Evolutionary conservation across 768 basidiomycete genomes (phyloP).

Genomic region (Chalciporus chontae): DNA sequence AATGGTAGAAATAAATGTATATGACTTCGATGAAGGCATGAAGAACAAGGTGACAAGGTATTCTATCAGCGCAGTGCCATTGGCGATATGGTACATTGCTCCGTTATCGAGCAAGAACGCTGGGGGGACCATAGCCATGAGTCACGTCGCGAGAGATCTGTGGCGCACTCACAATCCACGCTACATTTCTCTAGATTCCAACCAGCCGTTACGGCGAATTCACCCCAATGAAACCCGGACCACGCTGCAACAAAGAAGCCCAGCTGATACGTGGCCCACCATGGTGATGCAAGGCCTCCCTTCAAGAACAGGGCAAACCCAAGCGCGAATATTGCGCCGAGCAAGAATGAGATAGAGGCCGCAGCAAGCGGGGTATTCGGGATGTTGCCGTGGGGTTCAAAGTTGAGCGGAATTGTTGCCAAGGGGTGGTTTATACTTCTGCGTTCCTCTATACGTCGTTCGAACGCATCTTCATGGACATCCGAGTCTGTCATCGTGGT

Average conservation of each 20-base stretch:
- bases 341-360: conserved; percentile 76
- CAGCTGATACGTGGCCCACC: conserved; percentile 73
- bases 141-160: neutral
- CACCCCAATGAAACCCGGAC: conserved; percentile 89
- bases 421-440: conserved; percentile 39
- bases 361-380: conserved; percentile 89
- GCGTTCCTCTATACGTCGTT: conserved; percentile 44
- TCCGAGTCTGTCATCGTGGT: conserved; percentile 28
- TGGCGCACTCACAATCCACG: conserved; percentile 74
- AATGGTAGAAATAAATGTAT: conserved; percentile 52
- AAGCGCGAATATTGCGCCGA: conserved; percentile 68
- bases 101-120: conserved; percentile 96
- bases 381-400: conserved; percentile 48
- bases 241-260: conserved; percentile 82
- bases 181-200: conserved; percentile 93
- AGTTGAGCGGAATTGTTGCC: conserved; percentile 48
- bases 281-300: conserved; percentile 43
- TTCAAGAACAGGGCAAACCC: conserved; percentile 49
- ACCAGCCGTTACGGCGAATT: conserved; percentile 93
- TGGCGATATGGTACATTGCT: conserved; percentile 77
- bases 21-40: conserved; percentile 58
- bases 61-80: conserved; percentile 73
- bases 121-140: conserved; percentile 30
- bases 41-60: conserved; percentile 71
- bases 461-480: conserved; percentile 33